phyloP scores from a whole-genome alignment of 1,284 basidiomycete genomes.

The Takashimella koratensis region DNA sequence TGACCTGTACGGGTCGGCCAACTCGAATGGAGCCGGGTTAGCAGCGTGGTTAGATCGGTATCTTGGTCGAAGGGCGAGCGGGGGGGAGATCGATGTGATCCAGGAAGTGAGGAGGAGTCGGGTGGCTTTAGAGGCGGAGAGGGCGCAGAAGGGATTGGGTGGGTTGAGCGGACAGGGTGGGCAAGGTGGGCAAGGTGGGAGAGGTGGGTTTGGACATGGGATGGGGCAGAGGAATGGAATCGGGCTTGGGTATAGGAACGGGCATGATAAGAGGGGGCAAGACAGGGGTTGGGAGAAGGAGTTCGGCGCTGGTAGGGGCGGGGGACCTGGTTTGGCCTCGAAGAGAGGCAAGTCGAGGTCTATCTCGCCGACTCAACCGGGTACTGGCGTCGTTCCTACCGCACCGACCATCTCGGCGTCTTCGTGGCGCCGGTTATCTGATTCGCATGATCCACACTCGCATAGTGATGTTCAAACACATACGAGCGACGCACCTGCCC shows the following conservation, averaged over 20 bases:
- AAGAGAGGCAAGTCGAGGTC: neutral
- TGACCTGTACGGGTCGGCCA: neutral
- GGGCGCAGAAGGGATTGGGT: neutral
- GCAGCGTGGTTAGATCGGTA: neutral
- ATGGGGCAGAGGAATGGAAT: neutral
- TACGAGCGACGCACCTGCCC: no score
- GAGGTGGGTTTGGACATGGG: no score
- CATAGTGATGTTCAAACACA: neutral
- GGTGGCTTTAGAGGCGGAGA: neutral
- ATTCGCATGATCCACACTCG: neutral
- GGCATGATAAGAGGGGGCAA: neutral
- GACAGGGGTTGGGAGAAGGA: neutral
- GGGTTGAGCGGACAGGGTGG: no score
- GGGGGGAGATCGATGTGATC: neutral
- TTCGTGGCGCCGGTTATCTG: neutral
- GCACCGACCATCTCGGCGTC: neutral
- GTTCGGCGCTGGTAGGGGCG: neutral
- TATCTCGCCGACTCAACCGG: neutral
- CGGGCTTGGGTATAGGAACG: neutral
- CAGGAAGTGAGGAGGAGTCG: neutral
- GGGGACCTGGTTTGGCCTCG: no score
- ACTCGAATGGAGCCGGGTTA: neutral
- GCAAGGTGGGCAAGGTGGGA: no score
- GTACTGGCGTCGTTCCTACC: neutral
- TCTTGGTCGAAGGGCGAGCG: neutral